Percentiles rank a stretch among this genome's conserved stretches.
These are phyloP conservation scores for Salicornia ramosissima DNA, from an alignment of 148 eudicot species.

Conservation along the genomic window DNA sequence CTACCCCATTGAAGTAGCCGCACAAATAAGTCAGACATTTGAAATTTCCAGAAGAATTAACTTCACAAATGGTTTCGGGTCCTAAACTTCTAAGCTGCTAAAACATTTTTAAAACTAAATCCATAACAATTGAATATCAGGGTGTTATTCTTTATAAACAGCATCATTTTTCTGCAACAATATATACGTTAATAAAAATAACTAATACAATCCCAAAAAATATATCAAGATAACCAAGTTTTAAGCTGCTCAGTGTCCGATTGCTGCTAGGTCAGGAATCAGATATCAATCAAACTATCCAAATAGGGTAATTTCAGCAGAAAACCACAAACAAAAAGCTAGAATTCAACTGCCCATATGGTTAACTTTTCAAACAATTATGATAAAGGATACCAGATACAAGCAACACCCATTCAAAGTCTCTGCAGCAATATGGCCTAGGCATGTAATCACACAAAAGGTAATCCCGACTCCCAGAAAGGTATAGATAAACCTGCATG, in stretches of 20 bases:
- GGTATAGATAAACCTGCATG: slow-evolving; percentile 70
- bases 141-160: too few relatives aligned
- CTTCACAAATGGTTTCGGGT: neutral
- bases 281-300: neutral
- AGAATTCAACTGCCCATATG: neutral
- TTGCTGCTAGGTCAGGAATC: neutral
- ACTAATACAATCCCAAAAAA: too few relatives aligned
- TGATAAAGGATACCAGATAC: slow-evolving; percentile 58
- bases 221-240: too few relatives aligned
- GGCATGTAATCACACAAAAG: slow-evolving; percentile 58
- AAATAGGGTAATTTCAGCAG: neutral
- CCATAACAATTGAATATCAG: too few relatives aligned
- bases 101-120: too few relatives aligned
- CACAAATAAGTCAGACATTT: too few relatives aligned
- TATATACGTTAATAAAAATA: too few relatives aligned
- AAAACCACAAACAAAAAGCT: neutral
- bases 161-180: too few relatives aligned
- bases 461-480: slow-evolving; percentile 57
- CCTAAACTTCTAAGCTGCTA: neutral
- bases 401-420: slow-evolving; percentile 79
- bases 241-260: too few relatives aligned
- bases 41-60: too few relatives aligned
- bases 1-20: too few relatives aligned
- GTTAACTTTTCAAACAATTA: neutral
- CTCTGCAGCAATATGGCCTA: slow-evolving; percentile 84